Evolutionary conservation across 768 basidiomycete genomes (phyloP).

Genomic region (Agaricus blazei): DNA sequence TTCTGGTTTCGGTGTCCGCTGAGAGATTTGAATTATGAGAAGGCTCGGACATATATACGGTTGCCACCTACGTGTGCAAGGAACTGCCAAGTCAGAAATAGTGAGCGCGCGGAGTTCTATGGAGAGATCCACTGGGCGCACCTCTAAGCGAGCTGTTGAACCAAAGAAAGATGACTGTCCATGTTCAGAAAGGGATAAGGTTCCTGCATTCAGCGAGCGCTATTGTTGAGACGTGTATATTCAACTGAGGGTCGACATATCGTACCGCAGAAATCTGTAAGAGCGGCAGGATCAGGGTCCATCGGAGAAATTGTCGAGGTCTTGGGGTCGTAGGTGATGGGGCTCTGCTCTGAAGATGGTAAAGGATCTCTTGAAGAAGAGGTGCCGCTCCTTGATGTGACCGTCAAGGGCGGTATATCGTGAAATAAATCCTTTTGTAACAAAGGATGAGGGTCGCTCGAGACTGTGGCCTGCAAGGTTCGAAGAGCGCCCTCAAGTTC

Average conservation of each 20-base stretch:
- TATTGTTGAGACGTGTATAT: background rate
- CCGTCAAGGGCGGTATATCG: slow-evolving; percentile 10
- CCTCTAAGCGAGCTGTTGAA: slow-evolving; percentile 65
- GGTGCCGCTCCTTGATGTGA: slow-evolving; percentile 15
- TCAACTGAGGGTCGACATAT: background rate
- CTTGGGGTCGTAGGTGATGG: slow-evolving; percentile 6
- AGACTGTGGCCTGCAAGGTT: slow-evolving; percentile 40
- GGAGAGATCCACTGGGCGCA: slow-evolving; percentile 22
- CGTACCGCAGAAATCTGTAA: slow-evolving; percentile 39
- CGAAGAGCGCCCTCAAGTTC: slow-evolving; percentile 58
- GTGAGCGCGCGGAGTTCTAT: slow-evolving; percentile 1
- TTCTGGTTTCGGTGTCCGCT: slow-evolving; percentile 21
- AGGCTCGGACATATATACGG: background rate
- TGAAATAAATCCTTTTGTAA: slow-evolving; percentile 29
- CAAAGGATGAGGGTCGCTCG: slow-evolving; percentile 46
- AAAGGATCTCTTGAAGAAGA: slow-evolving; percentile 23
- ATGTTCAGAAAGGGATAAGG: slow-evolving; percentile 48
- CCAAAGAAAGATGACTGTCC: slow-evolving; percentile 58
- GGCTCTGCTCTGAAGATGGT: slow-evolving; percentile 12
- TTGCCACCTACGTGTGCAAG: slow-evolving; percentile 46
- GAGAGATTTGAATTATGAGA: background rate
- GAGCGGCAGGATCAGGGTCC: slow-evolving; percentile 32
- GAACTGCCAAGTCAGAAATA: slow-evolving; percentile 32
- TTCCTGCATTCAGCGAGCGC: slow-evolving; percentile 32
- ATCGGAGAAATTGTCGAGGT: background rate